Evolutionary conservation across 495 filamentous ascomycete genomes (phyloP).

Genomic region (Aspergillus mulundensis): DNA sequence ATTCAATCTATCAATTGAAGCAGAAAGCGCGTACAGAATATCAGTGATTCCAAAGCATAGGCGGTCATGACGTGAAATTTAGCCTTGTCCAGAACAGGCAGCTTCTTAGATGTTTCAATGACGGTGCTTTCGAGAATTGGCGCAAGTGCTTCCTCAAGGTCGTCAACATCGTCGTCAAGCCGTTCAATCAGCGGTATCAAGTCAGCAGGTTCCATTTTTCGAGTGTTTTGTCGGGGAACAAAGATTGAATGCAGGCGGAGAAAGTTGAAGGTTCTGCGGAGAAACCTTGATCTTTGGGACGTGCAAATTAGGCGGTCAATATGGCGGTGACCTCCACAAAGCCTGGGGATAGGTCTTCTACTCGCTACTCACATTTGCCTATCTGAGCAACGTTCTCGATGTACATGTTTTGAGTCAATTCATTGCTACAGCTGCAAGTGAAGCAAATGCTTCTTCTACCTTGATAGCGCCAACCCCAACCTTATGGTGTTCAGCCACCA

Average conservation of each 20-base stretch:
- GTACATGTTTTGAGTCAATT: background rate
- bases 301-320: background rate
- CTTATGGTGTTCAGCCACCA: constrained; percentile 6
- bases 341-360: too few relatives aligned
- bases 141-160: constrained; percentile 66
- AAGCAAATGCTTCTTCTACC: constrained; percentile 1
- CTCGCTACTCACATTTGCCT: too few relatives aligned
- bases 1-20: background rate
- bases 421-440: background rate
- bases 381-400: background rate
- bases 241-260: background rate
- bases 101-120: constrained; percentile 63
- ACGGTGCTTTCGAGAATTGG: constrained; percentile 63
- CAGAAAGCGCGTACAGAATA: constrained; percentile 71
- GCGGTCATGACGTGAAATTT: constrained; percentile 81
- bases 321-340: background rate
- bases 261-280: background rate
- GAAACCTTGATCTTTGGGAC: background rate
- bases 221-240: background rate
- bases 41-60: constrained; percentile 85
- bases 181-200: constrained; percentile 57
- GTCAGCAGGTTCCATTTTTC: constrained; percentile 40
- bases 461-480: background rate
- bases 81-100: constrained; percentile 89
- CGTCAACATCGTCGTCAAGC: constrained; percentile 72